phyloP scores from a whole-genome alignment of 352 stramenopile species.

The Phytophthora lateralis region DNA sequence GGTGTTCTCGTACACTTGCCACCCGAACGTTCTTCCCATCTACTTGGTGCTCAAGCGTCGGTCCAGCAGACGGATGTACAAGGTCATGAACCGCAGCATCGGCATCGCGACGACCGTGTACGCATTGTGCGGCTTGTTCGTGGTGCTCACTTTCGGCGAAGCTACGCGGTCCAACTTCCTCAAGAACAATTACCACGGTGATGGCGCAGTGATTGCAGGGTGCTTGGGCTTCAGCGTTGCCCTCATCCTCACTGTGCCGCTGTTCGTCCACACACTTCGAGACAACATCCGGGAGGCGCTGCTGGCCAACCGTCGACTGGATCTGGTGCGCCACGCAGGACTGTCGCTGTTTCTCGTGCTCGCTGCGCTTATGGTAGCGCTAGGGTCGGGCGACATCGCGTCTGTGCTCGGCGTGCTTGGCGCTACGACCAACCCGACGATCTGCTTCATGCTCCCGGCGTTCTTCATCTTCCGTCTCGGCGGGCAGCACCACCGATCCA shows the following conservation, averaged over 20 bases:
- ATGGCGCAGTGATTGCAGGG: slow-evolving; percentile 69
- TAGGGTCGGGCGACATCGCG: slow-evolving; percentile 79
- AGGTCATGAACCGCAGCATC: slow-evolving; percentile 89
- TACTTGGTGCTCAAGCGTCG: slow-evolving; percentile 89
- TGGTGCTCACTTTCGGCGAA: slow-evolving; percentile 87
- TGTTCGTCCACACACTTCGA: slow-evolving; percentile 87
- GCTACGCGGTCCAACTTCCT: slow-evolving; percentile 85
- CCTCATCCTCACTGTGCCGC: slow-evolving; percentile 81
- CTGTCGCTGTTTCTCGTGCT: slow-evolving; percentile 67
- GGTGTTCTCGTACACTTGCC: slow-evolving; percentile 89
- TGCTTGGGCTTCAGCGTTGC: slow-evolving; percentile 83
- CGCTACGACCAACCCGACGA: slow-evolving; percentile 85
- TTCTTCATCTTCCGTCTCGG: slow-evolving; percentile 76
- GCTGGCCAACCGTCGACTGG: slow-evolving; percentile 53
- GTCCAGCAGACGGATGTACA: slow-evolving; percentile 86
- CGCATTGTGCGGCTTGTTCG: slow-evolving; percentile 77
- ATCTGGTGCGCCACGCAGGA: slow-evolving; percentile 48
- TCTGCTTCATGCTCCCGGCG: slow-evolving; percentile 88
- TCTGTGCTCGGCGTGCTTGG: slow-evolving; percentile 85
- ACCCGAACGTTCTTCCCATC: slow-evolving; percentile 89
- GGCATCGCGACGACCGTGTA: slow-evolving; percentile 79
- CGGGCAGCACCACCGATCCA: slow-evolving; percentile 34
- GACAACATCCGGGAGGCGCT: slow-evolving; percentile 83
- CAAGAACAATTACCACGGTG: slow-evolving; percentile 85
- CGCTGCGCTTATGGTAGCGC: slow-evolving; percentile 57